Evolutionary conservation across 2,329 filamentous ascomycete genomes (phyloP), one percentile per base, ranked within the genome.

Genomic region (Fusarium scirpi): DNA sequence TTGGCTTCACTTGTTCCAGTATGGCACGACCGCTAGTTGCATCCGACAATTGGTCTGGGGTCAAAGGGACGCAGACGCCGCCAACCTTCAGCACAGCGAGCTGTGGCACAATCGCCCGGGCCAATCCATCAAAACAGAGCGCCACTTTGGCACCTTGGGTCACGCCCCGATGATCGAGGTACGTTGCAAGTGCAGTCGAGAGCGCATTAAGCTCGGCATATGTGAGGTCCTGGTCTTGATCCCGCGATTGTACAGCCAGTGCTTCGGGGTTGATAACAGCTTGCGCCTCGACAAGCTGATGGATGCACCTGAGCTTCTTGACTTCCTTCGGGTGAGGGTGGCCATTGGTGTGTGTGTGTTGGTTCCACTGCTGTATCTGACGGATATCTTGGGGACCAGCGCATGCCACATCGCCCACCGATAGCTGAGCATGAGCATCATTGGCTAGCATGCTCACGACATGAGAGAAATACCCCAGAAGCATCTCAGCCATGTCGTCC

Each of bases 351-450:
- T 43, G 38, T 53, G 49, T 53, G 18, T 43, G 52, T 46, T 46
- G 52, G 52, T 56, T 56, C 52, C 52, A 56, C 29, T 56, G 43
- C 43, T 56, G 52, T 56, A 56, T 56, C 52, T 56, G 52, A 46
- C 52, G 43, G 52, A 56, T 56, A 46, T 56, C 52, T 46, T 56
- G 52, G 52, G 52, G 52, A 56, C 52, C 41, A 46, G 52, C 52
- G 41, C 52, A 56, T 30, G 52, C 52, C 30, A 56, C 52, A 46
- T 56, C 52, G 52, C 52, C 43, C 52, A 56, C 52, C 43, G 52
- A 46, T 46, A 56, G 52, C 41, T 56, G 52, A 56, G 52, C 52
- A 56, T 56, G 22, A 46, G 43, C 30, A 56, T 56, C 52, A 46
- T 56, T 46, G 52, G 52, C 41, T 46, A 56, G 52, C 52, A 56